phyloP scores from a whole-genome alignment of 139 green algal genomes.

The Tetradesmus obliquus region DNA sequence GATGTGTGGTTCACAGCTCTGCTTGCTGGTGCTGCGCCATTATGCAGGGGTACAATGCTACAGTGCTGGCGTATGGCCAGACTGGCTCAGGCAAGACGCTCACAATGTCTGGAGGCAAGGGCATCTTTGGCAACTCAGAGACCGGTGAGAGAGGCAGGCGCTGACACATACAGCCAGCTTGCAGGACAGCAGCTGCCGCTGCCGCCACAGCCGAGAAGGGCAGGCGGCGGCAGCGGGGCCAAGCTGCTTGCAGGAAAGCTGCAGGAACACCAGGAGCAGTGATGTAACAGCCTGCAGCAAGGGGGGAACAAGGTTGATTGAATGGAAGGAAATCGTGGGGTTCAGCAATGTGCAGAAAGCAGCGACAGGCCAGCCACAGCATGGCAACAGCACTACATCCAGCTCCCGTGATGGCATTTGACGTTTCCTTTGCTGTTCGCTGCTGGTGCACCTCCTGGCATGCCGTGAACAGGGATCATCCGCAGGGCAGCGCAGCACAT shows the following conservation, averaged over 20 bases:
- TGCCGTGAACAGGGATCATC: slow-evolving; percentile 62
- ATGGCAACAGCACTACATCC: neutral
- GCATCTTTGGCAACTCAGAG: slow-evolving; percentile 65
- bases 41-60: slow-evolving; percentile 81
- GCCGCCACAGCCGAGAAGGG: neutral
- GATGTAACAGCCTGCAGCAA: neutral
- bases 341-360: no score
- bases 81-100: slow-evolving; percentile 83
- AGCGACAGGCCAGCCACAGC: neutral
- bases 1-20: neutral
- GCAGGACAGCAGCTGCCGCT: slow-evolving; percentile 6
- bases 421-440: neutral
- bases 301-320: neutral
- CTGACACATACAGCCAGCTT: neutral
- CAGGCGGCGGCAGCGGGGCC: neutral
- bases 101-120: slow-evolving; percentile 77
- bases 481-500: slow-evolving; percentile 68
- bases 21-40: neutral
- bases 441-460: neutral
- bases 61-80: slow-evolving; percentile 82
- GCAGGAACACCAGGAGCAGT: neutral
- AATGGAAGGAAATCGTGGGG: no score
- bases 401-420: no score
- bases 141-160: slow-evolving; percentile 50
- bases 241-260: neutral